Conservation (phyloP, 768 basidiomycete species). For the Leccinum obscurum region DNA sequence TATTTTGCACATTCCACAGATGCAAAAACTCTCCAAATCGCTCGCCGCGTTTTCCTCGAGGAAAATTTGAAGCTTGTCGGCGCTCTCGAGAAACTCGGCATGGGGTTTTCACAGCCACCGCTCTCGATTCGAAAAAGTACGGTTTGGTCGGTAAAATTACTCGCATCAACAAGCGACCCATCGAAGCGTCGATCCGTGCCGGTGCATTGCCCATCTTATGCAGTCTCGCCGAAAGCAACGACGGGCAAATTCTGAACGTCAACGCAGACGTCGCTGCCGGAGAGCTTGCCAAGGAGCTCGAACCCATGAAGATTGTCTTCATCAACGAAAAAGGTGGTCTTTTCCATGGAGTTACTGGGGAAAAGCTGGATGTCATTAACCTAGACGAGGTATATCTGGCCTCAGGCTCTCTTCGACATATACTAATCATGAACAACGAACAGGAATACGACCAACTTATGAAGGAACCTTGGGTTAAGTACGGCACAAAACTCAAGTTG, state of each 20-base stretch:
- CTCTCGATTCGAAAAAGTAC: constrained; percentile 93
- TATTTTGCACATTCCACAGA: constrained; percentile 45
- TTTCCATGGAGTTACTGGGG: constrained; percentile 95
- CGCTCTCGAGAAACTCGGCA: constrained; percentile 92
- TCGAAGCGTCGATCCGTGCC: constrained; percentile 95
- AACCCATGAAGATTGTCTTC: constrained; percentile 98
- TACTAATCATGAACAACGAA: neutral
- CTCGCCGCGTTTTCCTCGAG: constrained; percentile 94
- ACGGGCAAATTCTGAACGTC: constrained; percentile 99
- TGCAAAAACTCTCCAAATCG: constrained; percentile 90
- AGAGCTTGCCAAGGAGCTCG: constrained; percentile 95
- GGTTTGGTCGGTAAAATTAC: constrained; percentile 96
- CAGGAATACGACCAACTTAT: constrained; percentile 95
- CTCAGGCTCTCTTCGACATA: neutral
- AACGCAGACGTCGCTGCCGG: constrained; percentile 99
- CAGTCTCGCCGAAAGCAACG: constrained; percentile 88
- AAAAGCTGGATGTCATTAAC: constrained; percentile 96
- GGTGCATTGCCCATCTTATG: constrained; percentile 96
- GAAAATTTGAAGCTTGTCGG: constrained; percentile 95
- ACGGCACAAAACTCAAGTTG: constrained; percentile 97
- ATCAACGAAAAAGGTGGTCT: constrained; percentile 98
- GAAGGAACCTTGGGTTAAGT: constrained; percentile 99
- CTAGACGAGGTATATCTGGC: constrained; percentile 74
- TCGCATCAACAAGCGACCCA: constrained; percentile 90
- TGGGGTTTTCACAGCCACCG: constrained; percentile 96